Conservation (phyloP, 2,329 filamentous ascomycete species). For the Elsinoe fawcettii region DNA sequence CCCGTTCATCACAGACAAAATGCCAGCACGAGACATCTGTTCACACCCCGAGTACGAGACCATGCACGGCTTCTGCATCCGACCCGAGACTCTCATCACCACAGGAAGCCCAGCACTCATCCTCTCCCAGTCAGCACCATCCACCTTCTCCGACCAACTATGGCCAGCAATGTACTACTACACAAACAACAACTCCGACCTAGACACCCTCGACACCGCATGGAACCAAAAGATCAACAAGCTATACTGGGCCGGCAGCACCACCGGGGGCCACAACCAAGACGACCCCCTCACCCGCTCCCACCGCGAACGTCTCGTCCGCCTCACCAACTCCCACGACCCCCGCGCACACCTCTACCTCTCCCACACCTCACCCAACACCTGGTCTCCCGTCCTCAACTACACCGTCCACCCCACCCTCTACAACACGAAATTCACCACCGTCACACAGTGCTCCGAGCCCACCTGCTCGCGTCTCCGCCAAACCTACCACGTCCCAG, state of each 20-base stretch:
- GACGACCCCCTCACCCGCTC: background rate
- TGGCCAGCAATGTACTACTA: constrained; percentile 45
- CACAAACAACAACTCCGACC: constrained; percentile 30
- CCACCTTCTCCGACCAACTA: constrained; percentile 43
- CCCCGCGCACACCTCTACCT: constrained; percentile 19
- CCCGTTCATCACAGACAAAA: constrained; percentile 1
- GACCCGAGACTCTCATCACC: constrained; percentile 37
- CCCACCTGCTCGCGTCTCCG: constrained; percentile 27
- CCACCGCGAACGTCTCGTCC: constrained; percentile 42
- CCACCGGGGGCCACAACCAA: constrained; percentile 38
- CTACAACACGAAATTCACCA: constrained; percentile 42
- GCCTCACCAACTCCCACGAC: constrained; percentile 30
- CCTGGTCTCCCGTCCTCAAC: constrained; percentile 15
- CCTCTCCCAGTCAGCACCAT: constrained; percentile 38
- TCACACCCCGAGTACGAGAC: constrained; percentile 37
- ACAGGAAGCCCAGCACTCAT: constrained; percentile 40
- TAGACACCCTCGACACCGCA: too few relatives aligned
- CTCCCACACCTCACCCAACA: constrained; percentile 11
- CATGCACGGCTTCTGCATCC: constrained; percentile 41
- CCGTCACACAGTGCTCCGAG: constrained; percentile 39
- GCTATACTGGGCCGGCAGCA: constrained; percentile 52
- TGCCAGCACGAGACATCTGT: constrained; percentile 34
- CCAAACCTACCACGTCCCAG: constrained; percentile 17
- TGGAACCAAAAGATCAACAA: constrained; percentile 46
- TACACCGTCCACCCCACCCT: constrained; percentile 32